Conservation (phyloP, 805 yeast genomes). For the Helenozyma baotianmanensis region DNA sequence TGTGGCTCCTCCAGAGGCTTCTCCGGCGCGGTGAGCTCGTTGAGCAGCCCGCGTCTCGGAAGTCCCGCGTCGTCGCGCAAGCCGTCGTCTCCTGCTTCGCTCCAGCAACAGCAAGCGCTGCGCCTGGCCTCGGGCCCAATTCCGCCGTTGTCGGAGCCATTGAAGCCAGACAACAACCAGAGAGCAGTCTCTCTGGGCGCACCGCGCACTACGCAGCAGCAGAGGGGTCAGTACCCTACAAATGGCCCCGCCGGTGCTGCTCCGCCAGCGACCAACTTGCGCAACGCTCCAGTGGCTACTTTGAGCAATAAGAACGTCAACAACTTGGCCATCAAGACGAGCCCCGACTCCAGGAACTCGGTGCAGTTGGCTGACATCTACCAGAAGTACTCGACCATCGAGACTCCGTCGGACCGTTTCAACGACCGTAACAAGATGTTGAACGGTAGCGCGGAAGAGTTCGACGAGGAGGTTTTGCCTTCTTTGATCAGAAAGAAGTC, state of each 20-base stretch:
- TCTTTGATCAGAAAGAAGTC: conserved; percentile 24
- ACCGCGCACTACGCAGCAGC: too few species aligned
- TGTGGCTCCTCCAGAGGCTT: conserved; percentile 62
- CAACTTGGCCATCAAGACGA: conserved; percentile 20
- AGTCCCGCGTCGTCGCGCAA: conserved; percentile 4
- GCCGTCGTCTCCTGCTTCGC: conserved; percentile 1
- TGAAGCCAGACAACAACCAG: neutral
- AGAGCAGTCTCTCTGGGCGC: neutral
- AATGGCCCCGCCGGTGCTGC: neutral
- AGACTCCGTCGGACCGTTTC: conserved; percentile 39
- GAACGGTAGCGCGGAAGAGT: conserved; percentile 33
- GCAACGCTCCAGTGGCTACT: neutral
- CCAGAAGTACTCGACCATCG: conserved; percentile 37
- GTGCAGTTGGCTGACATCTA: conserved; percentile 41
- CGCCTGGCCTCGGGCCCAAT: conserved; percentile 2
- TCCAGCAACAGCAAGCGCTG: neutral
- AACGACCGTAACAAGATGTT: conserved; percentile 32
- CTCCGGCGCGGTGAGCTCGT: conserved; percentile 54
- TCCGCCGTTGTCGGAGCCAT: conserved; percentile 1
- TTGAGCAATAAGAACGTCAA: conserved; percentile 19
- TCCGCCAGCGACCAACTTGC: conserved; percentile 1
- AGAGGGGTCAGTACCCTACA: neutral
- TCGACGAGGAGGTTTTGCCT: conserved; percentile 34
- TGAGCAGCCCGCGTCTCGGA: conserved; percentile 34
- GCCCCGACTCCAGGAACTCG: conserved; percentile 22